phyloP scores from a whole-genome alignment of 2,329 filamentous ascomycete genomes.

The Alternaria hordeiaustralica region DNA sequence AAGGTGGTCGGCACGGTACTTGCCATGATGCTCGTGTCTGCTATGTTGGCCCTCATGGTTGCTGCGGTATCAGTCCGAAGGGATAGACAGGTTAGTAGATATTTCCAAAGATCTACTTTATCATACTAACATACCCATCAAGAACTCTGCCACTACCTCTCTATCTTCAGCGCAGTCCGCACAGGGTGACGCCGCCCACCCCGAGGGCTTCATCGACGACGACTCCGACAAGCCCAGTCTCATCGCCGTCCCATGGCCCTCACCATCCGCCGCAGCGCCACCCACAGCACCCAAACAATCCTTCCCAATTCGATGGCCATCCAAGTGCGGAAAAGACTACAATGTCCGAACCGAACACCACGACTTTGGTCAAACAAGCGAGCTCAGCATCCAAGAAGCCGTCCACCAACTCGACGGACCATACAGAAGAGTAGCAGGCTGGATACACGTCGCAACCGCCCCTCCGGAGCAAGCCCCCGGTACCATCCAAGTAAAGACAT shows the following conservation, averaged over 20 bases:
- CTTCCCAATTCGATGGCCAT: conserved; percentile 47
- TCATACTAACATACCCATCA: conserved; percentile 4
- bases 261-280: conserved; percentile 16
- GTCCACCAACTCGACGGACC: conserved; percentile 40
- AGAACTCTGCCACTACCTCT: conserved; percentile 1
- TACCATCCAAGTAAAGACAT: conserved; percentile 46
- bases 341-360: conserved; percentile 41
- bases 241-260: conserved; percentile 22
- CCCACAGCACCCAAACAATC: conserved; percentile 16
- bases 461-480: conserved; percentile 41
- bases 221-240: conserved; percentile 16
- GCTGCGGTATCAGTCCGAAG: conserved; percentile 22
- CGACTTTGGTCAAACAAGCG: conserved; percentile 29
- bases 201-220: conserved; percentile 22
- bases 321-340: conserved; percentile 43
- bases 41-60: conserved; percentile 30
- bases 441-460: conserved; percentile 47
- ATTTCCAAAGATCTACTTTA: background rate
- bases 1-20: conserved; percentile 30
- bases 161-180: conserved; percentile 21
- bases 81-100: conserved; percentile 27
- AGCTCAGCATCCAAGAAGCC: conserved; percentile 38
- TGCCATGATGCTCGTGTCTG: conserved; percentile 29
- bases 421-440: conserved; percentile 48
- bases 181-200: conserved; percentile 11